Percentiles rank a stretch among this genome's conserved stretches.
Conservation (phyloP, 768 basidiomycete species). For the Daedalea quercina region DNA sequence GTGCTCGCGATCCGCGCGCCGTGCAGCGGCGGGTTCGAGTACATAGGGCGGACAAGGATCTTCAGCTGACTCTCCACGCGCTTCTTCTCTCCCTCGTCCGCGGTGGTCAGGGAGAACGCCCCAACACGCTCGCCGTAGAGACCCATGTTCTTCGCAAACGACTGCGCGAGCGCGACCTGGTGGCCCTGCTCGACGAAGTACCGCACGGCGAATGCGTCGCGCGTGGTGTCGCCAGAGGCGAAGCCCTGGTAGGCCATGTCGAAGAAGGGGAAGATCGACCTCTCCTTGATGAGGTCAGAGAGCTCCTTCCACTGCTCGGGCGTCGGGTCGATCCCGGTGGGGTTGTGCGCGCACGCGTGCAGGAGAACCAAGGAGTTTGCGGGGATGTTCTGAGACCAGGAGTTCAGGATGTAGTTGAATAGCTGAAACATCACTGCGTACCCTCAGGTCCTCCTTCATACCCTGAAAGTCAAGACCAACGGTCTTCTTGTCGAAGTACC, state of each 20-base stretch:
- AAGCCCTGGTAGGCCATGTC: constrained; percentile 99
- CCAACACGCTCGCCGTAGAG: constrained; percentile 98
- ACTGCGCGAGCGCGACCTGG: constrained; percentile 86
- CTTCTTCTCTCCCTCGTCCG: constrained; percentile 67
- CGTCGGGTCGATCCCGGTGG: constrained; percentile 96
- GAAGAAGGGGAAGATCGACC: constrained; percentile 94
- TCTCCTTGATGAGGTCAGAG: constrained; percentile 81
- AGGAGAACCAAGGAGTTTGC: constrained; percentile 81
- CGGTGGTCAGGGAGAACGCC: constrained; percentile 81
- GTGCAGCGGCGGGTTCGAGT: constrained; percentile 94
- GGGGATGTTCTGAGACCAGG: constrained; percentile 46
- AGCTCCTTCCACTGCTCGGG: constrained; percentile 89
- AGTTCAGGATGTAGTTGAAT: not conserved
- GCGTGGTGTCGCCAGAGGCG: constrained; percentile 85
- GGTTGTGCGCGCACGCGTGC: constrained; percentile 98
- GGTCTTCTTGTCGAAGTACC: constrained; percentile 90
- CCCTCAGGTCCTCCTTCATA: constrained; percentile 81
- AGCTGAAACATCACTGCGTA: constrained; percentile 25
- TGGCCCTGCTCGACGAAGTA: constrained; percentile 90
- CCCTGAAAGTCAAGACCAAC: constrained; percentile 91
- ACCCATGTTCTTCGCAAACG: constrained; percentile 99
- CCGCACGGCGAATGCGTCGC: constrained; percentile 92
- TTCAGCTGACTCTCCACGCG: constrained; percentile 92
- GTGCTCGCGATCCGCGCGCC: constrained; percentile 83
- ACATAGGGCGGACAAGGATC: constrained; percentile 93